Evolutionary conservation across 345 rosid species (phyloP).

Genomic region (Populus euphratica): DNA sequence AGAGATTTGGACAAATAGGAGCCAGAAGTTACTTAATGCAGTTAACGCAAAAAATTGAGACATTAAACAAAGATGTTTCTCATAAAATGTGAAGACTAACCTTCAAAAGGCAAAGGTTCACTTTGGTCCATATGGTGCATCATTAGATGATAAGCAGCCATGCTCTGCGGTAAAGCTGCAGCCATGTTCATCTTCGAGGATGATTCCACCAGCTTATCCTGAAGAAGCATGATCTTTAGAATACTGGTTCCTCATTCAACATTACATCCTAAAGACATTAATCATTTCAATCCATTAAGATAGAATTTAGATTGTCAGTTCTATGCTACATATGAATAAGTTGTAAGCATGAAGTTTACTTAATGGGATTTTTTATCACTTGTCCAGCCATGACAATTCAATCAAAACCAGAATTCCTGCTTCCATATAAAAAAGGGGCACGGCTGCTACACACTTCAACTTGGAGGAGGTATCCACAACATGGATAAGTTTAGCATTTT

Average conservation of each 20-base stretch:
- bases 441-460: too few relatives aligned
- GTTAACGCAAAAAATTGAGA: not conserved
- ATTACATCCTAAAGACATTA: conserved; percentile 37
- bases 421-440: not conserved
- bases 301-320: conserved; percentile 1
- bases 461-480: too few relatives aligned
- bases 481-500: too few relatives aligned
- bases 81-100: conserved; percentile 26
- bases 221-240: conserved; percentile 52
- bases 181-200: conserved; percentile 46
- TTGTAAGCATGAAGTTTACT: not conserved
- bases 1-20: not conserved
- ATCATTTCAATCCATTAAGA: conserved; percentile 34
- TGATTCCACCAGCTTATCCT: conserved; percentile 65
- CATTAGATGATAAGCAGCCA: conserved; percentile 48
- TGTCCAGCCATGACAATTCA: not conserved
- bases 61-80: not conserved
- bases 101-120: conserved; percentile 46
- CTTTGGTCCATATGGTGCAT: conserved; percentile 40
- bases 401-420: not conserved
- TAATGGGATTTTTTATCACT: not conserved
- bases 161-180: conserved; percentile 45
- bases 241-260: conserved; percentile 42
- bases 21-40: not conserved
- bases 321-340: not conserved